Evolutionary conservation across 495 filamentous ascomycete genomes (phyloP).

Genomic region (Extremus antarcticus): DNA sequence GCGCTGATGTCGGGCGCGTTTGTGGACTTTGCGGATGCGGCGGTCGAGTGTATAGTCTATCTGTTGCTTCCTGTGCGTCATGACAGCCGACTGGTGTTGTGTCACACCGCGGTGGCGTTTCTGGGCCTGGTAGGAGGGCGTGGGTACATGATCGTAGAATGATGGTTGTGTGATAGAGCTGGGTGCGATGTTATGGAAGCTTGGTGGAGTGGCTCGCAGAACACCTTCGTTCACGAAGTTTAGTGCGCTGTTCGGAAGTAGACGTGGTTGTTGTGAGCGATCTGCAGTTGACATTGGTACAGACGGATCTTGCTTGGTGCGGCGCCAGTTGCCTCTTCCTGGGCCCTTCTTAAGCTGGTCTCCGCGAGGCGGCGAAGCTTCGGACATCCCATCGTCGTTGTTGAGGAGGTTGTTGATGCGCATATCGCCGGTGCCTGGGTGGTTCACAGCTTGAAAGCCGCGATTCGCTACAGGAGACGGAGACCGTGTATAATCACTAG

Average conservation of each 20-base stretch:
- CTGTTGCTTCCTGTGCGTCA: constrained; percentile 75
- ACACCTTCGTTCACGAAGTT: constrained; percentile 9
- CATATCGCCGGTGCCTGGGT: constrained; percentile 27
- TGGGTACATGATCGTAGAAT: constrained; percentile 33
- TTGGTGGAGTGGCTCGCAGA: background rate
- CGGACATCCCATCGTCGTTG: constrained; percentile 20
- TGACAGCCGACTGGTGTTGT: constrained; percentile 84
- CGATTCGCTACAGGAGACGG: constrained; percentile 15
- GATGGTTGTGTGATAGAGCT: background rate
- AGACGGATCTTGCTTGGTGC: constrained; percentile 19
- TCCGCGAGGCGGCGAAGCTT: constrained; percentile 14
- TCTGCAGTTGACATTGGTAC: constrained; percentile 6
- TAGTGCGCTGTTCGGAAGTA: constrained; percentile 9
- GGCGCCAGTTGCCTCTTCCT: constrained; percentile 34
- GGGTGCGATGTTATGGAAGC: background rate
- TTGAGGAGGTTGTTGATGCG: constrained; percentile 35
- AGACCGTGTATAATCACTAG: constrained; percentile 22
- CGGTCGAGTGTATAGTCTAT: constrained; percentile 79
- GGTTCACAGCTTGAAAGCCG: constrained; percentile 15
- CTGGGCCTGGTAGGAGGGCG: constrained; percentile 17
- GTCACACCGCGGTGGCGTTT: constrained; percentile 76
- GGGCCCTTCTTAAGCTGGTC: constrained; percentile 22
- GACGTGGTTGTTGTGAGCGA: constrained; percentile 2
- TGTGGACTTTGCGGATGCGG: constrained; percentile 44
- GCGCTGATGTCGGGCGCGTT: constrained; percentile 28